Percentiles rank a stretch among this genome's conserved stretches.
Evolutionary conservation across 352 stramenopile species (phyloP).

Genomic region (Phytophthora cajani): DNA sequence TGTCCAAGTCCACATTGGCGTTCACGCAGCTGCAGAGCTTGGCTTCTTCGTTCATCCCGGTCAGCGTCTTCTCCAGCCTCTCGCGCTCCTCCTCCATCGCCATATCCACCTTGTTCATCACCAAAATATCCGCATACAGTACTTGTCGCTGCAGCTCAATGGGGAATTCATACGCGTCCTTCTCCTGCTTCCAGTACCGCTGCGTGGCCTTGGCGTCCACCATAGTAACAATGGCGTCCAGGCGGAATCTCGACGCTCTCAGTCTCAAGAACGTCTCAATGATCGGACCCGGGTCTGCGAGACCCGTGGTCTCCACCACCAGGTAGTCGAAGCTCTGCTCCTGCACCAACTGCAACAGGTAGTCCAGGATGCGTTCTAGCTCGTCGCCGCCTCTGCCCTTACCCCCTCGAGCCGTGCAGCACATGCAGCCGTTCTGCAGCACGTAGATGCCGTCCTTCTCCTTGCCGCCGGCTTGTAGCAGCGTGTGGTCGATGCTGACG

Average conservation of each 20-base stretch:
- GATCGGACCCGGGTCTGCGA: slow-evolving; percentile 97
- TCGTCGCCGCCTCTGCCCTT: slow-evolving; percentile 86
- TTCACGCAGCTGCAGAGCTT: slow-evolving; percentile 54
- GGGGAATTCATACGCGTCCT: slow-evolving; percentile 44
- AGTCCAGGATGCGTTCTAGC: slow-evolving; percentile 94
- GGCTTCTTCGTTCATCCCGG: slow-evolving; percentile 57
- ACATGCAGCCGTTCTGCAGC: slow-evolving; percentile 98
- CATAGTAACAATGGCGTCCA: slow-evolving; percentile 97
- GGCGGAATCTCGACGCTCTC: slow-evolving; percentile 89
- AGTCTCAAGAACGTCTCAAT: slow-evolving; percentile 97
- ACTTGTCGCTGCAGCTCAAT: slow-evolving; percentile 72
- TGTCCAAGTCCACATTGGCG: slow-evolving; percentile 52
- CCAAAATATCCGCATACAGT: slow-evolving; percentile 74
- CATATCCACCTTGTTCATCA: slow-evolving; percentile 79
- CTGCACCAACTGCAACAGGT: slow-evolving; percentile 65
- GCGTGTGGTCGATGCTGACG: slow-evolving; percentile 73
- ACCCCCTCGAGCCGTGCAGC: slow-evolving; percentile 92
- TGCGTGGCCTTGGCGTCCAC: slow-evolving; percentile 89
- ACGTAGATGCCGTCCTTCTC: slow-evolving; percentile 92
- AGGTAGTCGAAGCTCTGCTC: slow-evolving; percentile 96
- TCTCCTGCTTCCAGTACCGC: slow-evolving; percentile 42
- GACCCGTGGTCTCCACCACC: slow-evolving; percentile 97
- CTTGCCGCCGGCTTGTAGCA: slow-evolving; percentile 46
- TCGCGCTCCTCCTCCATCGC: slow-evolving; percentile 41
- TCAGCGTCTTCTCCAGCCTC: slow-evolving; percentile 43